These are phyloP conservation scores for Hypoxylon subgilvum DNA, from an alignment of 495 filamentous ascomycete genomes.

Conservation along the genomic window DNA sequence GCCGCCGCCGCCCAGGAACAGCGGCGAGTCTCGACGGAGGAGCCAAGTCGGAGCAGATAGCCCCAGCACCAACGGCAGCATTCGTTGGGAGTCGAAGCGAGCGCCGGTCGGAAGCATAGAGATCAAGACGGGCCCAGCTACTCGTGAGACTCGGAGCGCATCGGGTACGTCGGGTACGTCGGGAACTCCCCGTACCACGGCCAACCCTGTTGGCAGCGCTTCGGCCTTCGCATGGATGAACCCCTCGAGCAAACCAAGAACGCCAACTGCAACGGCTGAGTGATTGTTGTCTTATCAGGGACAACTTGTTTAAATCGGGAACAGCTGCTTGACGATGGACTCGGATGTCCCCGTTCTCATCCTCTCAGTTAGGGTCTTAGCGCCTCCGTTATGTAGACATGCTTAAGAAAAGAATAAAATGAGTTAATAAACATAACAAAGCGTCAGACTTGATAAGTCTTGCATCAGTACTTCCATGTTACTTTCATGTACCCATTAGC, in stretches of 20 bases:
- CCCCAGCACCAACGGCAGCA: conserved; percentile 37
- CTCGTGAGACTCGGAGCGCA: conserved; percentile 50
- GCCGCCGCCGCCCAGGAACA: conserved; percentile 44
- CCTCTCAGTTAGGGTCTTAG: conserved; percentile 8
- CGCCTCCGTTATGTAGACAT: conserved; percentile 27
- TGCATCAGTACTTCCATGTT: no score
- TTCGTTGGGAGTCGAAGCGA: conserved; percentile 52
- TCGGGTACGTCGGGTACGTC: conserved; percentile 48
- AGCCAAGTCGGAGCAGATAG: conserved; percentile 44
- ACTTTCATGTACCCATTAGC: no score
- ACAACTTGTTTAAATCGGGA: conserved; percentile 11
- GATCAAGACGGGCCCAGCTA: conserved; percentile 39
- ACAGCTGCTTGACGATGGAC: conserved; percentile 23
- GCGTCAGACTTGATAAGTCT: no score
- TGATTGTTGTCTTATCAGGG: conserved; percentile 20
- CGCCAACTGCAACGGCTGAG: conserved; percentile 44
- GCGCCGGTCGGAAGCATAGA: conserved; percentile 31
- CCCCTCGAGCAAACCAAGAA: conserved; percentile 46
- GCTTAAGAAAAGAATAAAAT: conserved; percentile 26
- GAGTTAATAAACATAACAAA: conserved; percentile 19
- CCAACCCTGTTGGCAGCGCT: conserved; percentile 89
- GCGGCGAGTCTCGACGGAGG: conserved; percentile 49
- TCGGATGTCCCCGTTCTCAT: conserved; percentile 11
- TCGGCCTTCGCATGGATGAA: conserved; percentile 94
- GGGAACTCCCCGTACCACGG: conserved; percentile 49